Base-by-base conservation (phyloP, 306 rosid genomes). In the Corylus avellana region DNA sequence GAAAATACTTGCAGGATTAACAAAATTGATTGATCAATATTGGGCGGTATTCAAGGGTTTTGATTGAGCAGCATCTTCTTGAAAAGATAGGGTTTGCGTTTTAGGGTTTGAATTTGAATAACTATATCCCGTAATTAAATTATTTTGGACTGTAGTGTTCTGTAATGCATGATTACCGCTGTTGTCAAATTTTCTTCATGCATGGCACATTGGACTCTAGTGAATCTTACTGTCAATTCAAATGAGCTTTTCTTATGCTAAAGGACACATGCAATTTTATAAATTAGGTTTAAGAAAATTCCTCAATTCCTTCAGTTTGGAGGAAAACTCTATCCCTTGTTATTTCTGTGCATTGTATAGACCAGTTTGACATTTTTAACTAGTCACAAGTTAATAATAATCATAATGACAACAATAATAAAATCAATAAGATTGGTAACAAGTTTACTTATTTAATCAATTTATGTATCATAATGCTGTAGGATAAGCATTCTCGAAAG, bases 401-500 rank as follows among this genome's bases (percentile, higher is more conserved):
- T 42, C 7, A 42, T 42, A 42, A 5, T 42, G 46, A 42, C 46
- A 5, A 4, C 5, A 39, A 39, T 39, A 39, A 39, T 39, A 39
- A 3, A 4, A 9, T 9, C n/a, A 59, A 3, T 12, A 59, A 25
- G 66, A 59, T 5, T 20, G 5, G 12, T 59, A 59, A 59, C 37
- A 59, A 59, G 20, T 6, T 12, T 64, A 18, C 29, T 10, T 18
- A 37, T 42, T 42, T 67, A 67, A 42, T 67, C 3, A 51, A 50
- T 76, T 66, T 77, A 1, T 74, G 70, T 20, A 3, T 80, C 22
- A 22, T 78, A 71, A 62, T 84, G 54, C 5, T 80, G 75, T 79
- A 94, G 97, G 98, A 94, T 78, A 91, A 87, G 88, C 98, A 94
- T 91, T 92, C 97, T 75, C 91, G 88, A 1, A 92, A 94, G 81